A percentile compares a stretch with the other conserved stretches of the same genome.
phyloP scores from a whole-genome alignment of 169 alveolate species.

The Amoebophrya sp. region DNA sequence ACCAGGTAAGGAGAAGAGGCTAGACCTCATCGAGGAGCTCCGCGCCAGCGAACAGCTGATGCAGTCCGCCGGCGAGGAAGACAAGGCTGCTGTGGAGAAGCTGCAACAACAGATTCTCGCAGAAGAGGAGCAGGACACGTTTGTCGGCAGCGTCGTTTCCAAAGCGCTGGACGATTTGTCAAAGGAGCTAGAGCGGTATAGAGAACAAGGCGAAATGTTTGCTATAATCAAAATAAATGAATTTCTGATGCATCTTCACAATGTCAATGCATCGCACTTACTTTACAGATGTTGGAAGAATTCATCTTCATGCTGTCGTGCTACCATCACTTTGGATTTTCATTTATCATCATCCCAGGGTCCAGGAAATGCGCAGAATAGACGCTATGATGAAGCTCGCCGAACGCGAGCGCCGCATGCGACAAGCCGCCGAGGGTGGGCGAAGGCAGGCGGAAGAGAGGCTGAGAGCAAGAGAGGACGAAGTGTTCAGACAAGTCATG shows the following conservation, averaged over 20 bases:
- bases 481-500: conserved; percentile 52
- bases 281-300: too few relatives aligned
- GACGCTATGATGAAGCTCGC: conserved; percentile 79
- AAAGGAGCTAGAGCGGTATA: conserved; percentile 69
- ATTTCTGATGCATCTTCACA: too few relatives aligned
- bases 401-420: conserved; percentile 76
- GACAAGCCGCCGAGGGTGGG: conserved; percentile 85
- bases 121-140: conserved; percentile 40
- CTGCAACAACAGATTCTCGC: conserved; percentile 48
- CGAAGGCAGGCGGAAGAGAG: conserved; percentile 83
- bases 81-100: conserved; percentile 33
- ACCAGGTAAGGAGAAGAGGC: conserved; percentile 69
- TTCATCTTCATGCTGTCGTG: too few relatives aligned
- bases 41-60: conserved; percentile 75
- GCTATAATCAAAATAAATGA: too few relatives aligned
- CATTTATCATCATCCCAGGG: too few relatives aligned
- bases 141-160: conserved; percentile 64
- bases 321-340: too few relatives aligned
- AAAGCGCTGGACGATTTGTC: conserved; percentile 74
- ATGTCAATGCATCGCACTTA: too few relatives aligned
- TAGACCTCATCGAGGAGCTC: conserved; percentile 68
- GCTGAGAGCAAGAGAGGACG: conserved; percentile 78
- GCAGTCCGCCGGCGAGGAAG: conserved; percentile 63
- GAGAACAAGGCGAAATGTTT: too few relatives aligned
- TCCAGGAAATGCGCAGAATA: conserved; percentile 73